phyloP scores from a whole-genome alignment of 169 alveolate species.

The Theileria parva region DNA sequence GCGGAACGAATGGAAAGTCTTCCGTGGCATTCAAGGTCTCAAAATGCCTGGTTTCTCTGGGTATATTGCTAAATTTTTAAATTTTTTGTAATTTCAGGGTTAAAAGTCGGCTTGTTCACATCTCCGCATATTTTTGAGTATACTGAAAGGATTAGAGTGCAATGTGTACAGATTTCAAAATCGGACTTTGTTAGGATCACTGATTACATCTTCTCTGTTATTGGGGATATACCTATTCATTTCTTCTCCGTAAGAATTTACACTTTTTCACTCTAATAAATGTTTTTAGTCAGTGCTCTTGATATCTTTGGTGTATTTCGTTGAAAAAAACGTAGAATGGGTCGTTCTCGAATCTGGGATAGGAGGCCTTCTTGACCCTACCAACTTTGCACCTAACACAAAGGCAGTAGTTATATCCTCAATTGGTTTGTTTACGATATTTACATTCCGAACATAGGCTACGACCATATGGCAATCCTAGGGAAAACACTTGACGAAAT shows the following conservation, averaged over 20 bases:
- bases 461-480: slow-evolving; percentile 85
- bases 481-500: slow-evolving; percentile 84
- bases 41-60: slow-evolving; percentile 47
- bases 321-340: slow-evolving; percentile 77
- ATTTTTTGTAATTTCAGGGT: slow-evolving; percentile 56
- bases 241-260: slow-evolving; percentile 20
- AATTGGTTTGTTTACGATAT: slow-evolving; percentile 70
- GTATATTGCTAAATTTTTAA: neutral
- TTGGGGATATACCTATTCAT: slow-evolving; percentile 5
- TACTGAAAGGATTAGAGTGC: slow-evolving; percentile 84
- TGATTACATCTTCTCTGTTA: slow-evolving; percentile 11
- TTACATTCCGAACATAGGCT: slow-evolving; percentile 23
- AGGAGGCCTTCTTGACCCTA: slow-evolving; percentile 89
- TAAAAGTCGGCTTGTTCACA: slow-evolving; percentile 81
- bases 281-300: neutral
- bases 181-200: slow-evolving; percentile 52
- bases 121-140: slow-evolving; percentile 88
- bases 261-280: neutral
- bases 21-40: slow-evolving; percentile 81
- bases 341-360: slow-evolving; percentile 89
- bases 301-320: slow-evolving; percentile 74
- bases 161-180: slow-evolving; percentile 63
- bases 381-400: slow-evolving; percentile 84
- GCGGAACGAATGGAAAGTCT: slow-evolving; percentile 92
- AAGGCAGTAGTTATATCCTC: slow-evolving; percentile 81